Base-by-base conservation (phyloP, 768 basidiomycete genomes). In the Boletellus ananas region DNA sequence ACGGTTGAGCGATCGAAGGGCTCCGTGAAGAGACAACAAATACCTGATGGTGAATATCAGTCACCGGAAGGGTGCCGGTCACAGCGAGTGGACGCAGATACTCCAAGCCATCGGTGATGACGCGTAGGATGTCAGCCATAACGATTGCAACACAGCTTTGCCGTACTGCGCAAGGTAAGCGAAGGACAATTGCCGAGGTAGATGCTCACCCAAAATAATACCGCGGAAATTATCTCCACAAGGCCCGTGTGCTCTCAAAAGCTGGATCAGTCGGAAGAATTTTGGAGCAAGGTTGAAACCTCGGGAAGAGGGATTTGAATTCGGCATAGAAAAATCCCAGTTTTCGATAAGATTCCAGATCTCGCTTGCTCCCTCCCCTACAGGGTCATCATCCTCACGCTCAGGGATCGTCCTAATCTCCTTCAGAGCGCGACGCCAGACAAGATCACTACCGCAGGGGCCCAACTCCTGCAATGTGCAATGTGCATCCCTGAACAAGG, bases 251-350 rank as follows among this genome's bases (percentile, higher is more conserved):
- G 77, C 73, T 49, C 75, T 75, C 36, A 91, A 70, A 38, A 81
- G 67, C 41, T 87, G 77, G 3, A 84, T 69, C 21, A 91, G 62
- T 55, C 72, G 78, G 36, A 76, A 57, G 52, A 90, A 81, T 52
- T 91, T 90, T 1, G 79, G 79, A 0, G 83, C 80, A 16, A 87
- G 78, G 58, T 90, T 90, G 60, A 80, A 83, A 6, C 79, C 74
- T 46, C 68, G 67, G 6, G 84, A 85, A 21, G 70, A 72, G 1
- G 74, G 58, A 57, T 84, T 77, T 8, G 79, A 63, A 50, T 84
- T 84, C 12, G 86, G 85, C 74, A 83, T 79, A 6, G 77, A 70
- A 59, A 81, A 87, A 14, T 73, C 66, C 81, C 80, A 85, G 53
- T 84, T 77, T 59, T 77, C 78, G 36, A 89, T 65, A 14, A 76